Base-by-base conservation (phyloP, 805 yeast species). In the Yamadazyma kitorensis region DNA sequence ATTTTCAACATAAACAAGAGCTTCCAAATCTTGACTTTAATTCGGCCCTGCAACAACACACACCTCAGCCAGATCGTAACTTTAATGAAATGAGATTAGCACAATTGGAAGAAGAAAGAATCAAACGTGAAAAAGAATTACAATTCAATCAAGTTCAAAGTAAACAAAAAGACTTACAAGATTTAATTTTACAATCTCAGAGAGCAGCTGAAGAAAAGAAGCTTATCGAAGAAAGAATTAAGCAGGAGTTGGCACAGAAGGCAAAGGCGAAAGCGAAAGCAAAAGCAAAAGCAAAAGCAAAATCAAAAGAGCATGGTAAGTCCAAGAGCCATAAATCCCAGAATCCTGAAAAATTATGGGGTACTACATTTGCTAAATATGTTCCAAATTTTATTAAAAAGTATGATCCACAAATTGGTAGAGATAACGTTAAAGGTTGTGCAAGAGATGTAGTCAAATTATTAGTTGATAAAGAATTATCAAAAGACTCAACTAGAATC, bases 321-420 rank as follows among this genome's bases (percentile, higher is more conserved):
- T n/a, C n/a, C n/a, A n/a, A n/a, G n/a, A n/a, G n/a, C n/a, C n/a
- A 8, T 4, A 31, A 34, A 12, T 23, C 28, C n/a, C 14, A 11
- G 6, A 34, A 18, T 23, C 17, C 44, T 2, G 68, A 60, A 23
- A 41, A 45, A 9, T 52, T 50, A 31, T 74, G 80, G 79, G 65
- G 59, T 5, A 54, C 51, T 25, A 44, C 65, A 20, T 77, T 91
- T 53, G 97, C 96, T 2, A 59, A 70, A 11, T 68, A 76, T 46
- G 84, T 91, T 8, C 97, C 97, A 7, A 87, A 88, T 49, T 57
- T 84, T 51, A 68, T 89, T 35, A 78, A 79, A 44, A 76, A 75
- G 45, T 77, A 82, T 55, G 82, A 77, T 44, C 53, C 66, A 2
- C 80, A 78, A 34, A 66, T 91, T 15, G 88, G 87, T 4, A 79